A percentile compares a stretch with the other conserved stretches of the same genome.
Evolutionary conservation across 2,329 filamentous ascomycete species (phyloP).

Genomic region (Beauveria pseudobassiana): DNA sequence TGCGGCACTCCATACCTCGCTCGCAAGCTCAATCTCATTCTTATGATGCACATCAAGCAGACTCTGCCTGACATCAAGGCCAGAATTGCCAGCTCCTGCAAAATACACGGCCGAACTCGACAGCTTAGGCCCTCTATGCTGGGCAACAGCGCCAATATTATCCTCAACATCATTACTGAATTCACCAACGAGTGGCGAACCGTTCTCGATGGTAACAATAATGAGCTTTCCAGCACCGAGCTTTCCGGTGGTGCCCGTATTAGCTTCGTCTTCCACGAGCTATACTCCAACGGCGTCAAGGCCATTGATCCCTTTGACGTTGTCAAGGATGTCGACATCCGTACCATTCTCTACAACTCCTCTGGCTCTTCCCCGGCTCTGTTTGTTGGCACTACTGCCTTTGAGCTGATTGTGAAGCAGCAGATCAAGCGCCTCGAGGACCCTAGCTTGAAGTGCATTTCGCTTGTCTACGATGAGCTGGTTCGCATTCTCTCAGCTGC

Average conservation of each 20-base stretch:
- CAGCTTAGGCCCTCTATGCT: slow-evolving; percentile 84
- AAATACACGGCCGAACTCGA: slow-evolving; percentile 77
- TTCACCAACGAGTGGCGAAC: slow-evolving; percentile 97
- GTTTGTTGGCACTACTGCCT: slow-evolving; percentile 96
- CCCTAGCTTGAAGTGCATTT: slow-evolving; percentile 94
- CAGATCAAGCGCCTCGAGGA: slow-evolving; percentile 96
- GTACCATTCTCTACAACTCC: slow-evolving; percentile 96
- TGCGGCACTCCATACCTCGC: slow-evolving; percentile 96
- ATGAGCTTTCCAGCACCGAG: slow-evolving; percentile 88
- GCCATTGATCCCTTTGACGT: slow-evolving; percentile 95
- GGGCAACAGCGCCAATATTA: slow-evolving; percentile 91
- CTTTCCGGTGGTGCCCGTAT: slow-evolving; percentile 96
- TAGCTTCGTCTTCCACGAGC: slow-evolving; percentile 97
- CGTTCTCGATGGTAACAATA: slow-evolving; percentile 92
- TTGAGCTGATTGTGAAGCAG: slow-evolving; percentile 96
- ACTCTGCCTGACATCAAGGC: slow-evolving; percentile 98
- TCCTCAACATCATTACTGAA: slow-evolving; percentile 97
- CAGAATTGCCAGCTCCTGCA: slow-evolving; percentile 89
- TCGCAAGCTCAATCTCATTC: slow-evolving; percentile 92
- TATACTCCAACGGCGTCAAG: slow-evolving; percentile 96
- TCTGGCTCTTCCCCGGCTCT: slow-evolving; percentile 95
- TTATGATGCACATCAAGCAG: slow-evolving; percentile 99
- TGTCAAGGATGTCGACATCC: slow-evolving; percentile 95
- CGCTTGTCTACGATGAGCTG: slow-evolving; percentile 92
- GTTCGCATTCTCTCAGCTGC: slow-evolving; percentile 90